A percentile compares a stretch with the other conserved stretches of the same genome.
Evolutionary conservation across 441 rosid species (phyloP).

Genomic region (Lepidium campestre): DNA sequence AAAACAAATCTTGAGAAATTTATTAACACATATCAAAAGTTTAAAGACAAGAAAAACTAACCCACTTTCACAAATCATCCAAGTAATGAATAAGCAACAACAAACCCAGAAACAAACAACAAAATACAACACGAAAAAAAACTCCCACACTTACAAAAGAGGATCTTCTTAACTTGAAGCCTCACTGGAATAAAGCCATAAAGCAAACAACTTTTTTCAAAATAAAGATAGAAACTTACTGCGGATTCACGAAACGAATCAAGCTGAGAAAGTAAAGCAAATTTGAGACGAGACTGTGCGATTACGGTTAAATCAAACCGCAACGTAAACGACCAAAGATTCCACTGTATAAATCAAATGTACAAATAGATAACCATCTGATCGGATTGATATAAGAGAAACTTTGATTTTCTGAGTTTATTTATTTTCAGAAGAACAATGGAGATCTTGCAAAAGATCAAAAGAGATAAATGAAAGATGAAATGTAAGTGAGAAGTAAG

Average conservation of each 20-base stretch:
- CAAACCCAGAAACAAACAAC: slow-evolving; percentile 6
- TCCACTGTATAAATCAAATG: slow-evolving; percentile 12
- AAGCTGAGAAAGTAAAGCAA: neutral
- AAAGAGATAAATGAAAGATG: slow-evolving; percentile 4
- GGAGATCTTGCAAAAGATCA: slow-evolving; percentile 19
- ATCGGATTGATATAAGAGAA: neutral
- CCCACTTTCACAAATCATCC: slow-evolving; percentile 18
- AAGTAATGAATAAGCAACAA: slow-evolving; percentile 26
- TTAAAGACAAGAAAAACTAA: neutral
- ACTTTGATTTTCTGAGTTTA: neutral
- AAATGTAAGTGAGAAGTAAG: slow-evolving; percentile 4
- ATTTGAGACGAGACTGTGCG: slow-evolving; percentile 7
- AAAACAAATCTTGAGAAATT: neutral
- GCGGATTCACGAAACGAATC: slow-evolving; percentile 17
- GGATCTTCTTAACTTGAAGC: neutral
- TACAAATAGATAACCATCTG: neutral
- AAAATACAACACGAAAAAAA: neutral
- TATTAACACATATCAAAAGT: neutral
- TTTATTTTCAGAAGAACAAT: neutral
- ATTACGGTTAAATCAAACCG: slow-evolving; percentile 20
- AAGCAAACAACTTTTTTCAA: neutral
- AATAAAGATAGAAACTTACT: slow-evolving; percentile 14
- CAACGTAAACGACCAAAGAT: neutral
- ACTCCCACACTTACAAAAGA: neutral
- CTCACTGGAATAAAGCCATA: neutral